Evolutionary conservation across 2,329 filamentous ascomycete species (phyloP), one percentile per base, ranked within the genome.

Genomic region (Paradendryphiella salina): DNA sequence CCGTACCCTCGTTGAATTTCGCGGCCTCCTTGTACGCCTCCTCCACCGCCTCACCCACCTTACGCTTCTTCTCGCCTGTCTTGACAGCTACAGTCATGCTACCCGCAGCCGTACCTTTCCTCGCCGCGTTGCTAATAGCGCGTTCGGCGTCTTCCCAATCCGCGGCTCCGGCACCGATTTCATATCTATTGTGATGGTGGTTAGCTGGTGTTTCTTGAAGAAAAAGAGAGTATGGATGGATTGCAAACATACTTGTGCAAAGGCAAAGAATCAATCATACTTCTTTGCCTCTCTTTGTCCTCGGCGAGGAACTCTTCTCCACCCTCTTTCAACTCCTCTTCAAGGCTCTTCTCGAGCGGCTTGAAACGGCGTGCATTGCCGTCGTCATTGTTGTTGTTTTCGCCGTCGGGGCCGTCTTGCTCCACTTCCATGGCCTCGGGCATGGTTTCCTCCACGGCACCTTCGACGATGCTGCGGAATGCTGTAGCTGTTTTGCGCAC

Each of bases 241-340:
- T 15, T 18, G 7, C 3, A 11, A 20, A 49, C 86, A 82, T 81
- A 93, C 84, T 89, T 86, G 66, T 96, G 90, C 44, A 97, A 79
- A 36, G 93, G 92, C 55, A 97, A 77, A 56, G 91, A 88, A 77
- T 96, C 89, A 66, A 97, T 96, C 59, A 97, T 79, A 61, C 90
- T 89, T 64, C 88, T 85, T 74, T 96, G 90, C 75, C 93, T 89
- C 73, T 89, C 85, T 61, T 83, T 84, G 65, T 96, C 77, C 18
- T 65, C 61, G 39, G 79, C 79, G 54, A 90, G 75, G 20, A 89
- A 85, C 72, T 94, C 87, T 54, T 93, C 85, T 1, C 87, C 91
- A 13, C 86, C 92, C 67, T 94, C 89, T 46, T 87, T 86, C 14
- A 97, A 80, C 73, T 97, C 94, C 8, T 94, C 89, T 23, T 90